phyloP scores from a whole-genome alignment of 306 rosid genomes.

The Cucumis melo region DNA sequence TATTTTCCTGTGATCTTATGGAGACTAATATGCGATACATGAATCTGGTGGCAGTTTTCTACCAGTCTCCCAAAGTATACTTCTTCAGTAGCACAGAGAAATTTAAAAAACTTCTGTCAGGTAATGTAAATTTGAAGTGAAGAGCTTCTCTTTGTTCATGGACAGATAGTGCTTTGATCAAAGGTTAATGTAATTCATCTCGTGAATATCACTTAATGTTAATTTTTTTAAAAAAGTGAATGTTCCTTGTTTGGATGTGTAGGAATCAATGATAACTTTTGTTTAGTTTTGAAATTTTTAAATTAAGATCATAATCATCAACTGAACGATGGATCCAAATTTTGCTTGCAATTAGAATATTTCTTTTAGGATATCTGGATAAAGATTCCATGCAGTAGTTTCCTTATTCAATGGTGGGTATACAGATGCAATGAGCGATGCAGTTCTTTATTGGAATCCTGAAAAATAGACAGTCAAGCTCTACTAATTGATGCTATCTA shows the following conservation, averaged over 20 bases:
- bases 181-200: not conserved
- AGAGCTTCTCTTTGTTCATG: not conserved
- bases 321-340: not conserved
- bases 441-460: not conserved
- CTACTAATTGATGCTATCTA: not conserved
- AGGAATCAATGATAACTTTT: not conserved
- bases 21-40: conserved; percentile 7
- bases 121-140: conserved; percentile 19
- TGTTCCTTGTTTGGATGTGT: not conserved
- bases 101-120: conserved; percentile 57
- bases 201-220: not conserved
- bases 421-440: conserved; percentile 1
- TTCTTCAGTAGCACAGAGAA: conserved; percentile 69
- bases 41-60: conserved; percentile 46
- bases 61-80: conserved; percentile 68
- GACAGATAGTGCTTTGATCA: not conserved
- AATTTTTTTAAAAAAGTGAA: not conserved
- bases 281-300: not conserved
- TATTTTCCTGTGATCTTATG: not conserved
- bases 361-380: not conserved
- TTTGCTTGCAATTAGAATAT: not conserved
- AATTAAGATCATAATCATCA: not conserved
- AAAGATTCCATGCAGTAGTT: not conserved
- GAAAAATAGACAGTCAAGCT: not conserved
- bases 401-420: not conserved